Percentiles rank a stretch among this genome's conserved stretches.
Evolutionary conservation across 169 alveolate species (phyloP).

Genomic region (Plasmodium gaboni): DNA sequence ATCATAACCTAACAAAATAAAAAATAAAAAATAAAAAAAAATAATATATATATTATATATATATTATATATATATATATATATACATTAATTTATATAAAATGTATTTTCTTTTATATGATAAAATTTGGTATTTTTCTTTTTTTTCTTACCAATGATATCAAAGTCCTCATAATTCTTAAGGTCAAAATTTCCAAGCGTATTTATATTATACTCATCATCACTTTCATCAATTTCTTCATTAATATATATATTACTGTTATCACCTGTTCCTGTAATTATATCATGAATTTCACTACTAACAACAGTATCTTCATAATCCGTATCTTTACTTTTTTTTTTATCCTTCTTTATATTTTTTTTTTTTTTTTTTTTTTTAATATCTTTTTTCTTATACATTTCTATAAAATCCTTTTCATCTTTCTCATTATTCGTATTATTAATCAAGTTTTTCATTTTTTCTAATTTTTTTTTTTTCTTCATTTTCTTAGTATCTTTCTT

Average conservation of each 20-base stretch:
- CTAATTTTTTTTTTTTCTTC: conserved; percentile 8
- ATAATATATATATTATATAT: too few relatives aligned
- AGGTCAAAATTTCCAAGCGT: conserved; percentile 70
- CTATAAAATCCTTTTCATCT: neutral
- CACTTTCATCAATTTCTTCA: conserved; percentile 77
- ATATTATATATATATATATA: neutral
- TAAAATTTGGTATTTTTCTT: neutral
- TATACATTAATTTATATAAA: neutral
- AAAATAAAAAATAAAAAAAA: neutral
- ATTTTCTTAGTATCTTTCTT: neutral
- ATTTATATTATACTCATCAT: conserved; percentile 70
- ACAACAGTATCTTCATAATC: conserved; percentile 34
- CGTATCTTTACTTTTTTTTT: conserved; percentile 5
- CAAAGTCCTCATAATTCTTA: conserved; percentile 67
- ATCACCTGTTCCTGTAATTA: neutral
- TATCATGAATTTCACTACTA: neutral
- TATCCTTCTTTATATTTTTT: neutral
- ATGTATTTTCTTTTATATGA: neutral
- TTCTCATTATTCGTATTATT: conserved; percentile 2
- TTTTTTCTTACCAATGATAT: conserved; percentile 47
- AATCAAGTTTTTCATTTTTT: neutral
- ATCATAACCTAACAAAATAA: conserved; percentile 44
- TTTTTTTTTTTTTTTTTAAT: conserved; percentile 1
- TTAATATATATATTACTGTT: conserved; percentile 19
- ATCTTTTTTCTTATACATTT: neutral